phyloP scores from a whole-genome alignment of 371 early-diverging fungal genomes.

The Encephalitozoon hellem region DNA sequence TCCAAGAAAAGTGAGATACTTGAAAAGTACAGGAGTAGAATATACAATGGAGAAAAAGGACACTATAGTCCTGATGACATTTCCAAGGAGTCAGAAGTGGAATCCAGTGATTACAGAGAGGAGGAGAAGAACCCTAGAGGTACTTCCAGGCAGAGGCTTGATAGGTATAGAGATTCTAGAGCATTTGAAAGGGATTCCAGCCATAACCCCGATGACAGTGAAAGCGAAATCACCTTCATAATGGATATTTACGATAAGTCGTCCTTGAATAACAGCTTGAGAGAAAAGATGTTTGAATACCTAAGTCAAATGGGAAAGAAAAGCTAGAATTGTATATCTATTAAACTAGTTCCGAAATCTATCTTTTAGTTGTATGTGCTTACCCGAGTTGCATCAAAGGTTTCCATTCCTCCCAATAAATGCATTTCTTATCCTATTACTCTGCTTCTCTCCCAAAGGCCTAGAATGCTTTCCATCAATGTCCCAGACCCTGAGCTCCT shows the following conservation, averaged over 20 bases:
- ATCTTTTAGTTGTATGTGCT: neutral
- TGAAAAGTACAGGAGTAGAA: neutral
- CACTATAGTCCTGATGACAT: neutral
- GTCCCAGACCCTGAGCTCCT: constrained; percentile 25
- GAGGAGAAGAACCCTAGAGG: neutral
- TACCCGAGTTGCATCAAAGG: neutral
- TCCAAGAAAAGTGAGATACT: neutral
- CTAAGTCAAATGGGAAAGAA: neutral
- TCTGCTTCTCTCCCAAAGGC: constrained; percentile 14
- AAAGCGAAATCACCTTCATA: constrained; percentile 14
- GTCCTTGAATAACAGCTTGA: neutral
- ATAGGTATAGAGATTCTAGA: neutral
- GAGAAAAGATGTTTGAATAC: constrained; percentile 7
- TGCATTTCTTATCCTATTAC: neutral
- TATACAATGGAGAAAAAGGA: neutral
- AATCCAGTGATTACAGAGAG: neutral
- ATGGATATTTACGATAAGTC: neutral
- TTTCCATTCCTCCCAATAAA: neutral
- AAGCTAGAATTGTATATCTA: neutral
- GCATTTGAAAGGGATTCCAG: neutral
- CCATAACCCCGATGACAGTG: neutral
- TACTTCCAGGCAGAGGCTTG: neutral
- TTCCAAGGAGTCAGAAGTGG: neutral
- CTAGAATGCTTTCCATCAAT: constrained; percentile 10
- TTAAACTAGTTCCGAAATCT: neutral